Evolutionary conservation across 1,284 basidiomycete species (phyloP).

Genomic region (Ganoderma leucocontextum): DNA sequence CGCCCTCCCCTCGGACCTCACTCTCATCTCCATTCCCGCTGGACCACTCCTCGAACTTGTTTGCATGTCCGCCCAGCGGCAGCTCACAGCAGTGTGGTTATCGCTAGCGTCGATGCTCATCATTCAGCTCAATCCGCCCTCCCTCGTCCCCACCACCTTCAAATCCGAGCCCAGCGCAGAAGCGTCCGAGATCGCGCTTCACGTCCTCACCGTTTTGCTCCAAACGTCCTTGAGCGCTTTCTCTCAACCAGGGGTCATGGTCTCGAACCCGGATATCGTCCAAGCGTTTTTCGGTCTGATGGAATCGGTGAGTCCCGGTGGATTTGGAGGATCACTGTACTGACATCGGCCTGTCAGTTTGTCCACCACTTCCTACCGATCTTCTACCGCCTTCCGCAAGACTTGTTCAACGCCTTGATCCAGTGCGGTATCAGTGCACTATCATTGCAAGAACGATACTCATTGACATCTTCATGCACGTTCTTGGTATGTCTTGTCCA

Average conservation of each 20-base stretch:
- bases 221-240: slow-evolving; percentile 68
- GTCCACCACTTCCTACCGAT: slow-evolving; percentile 77
- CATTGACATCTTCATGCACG: slow-evolving; percentile 80
- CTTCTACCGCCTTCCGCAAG: slow-evolving; percentile 74
- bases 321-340: background rate
- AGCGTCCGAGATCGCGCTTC: slow-evolving; percentile 55
- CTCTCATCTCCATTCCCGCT: slow-evolving; percentile 81
- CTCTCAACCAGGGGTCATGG: slow-evolving; percentile 70
- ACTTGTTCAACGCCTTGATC: slow-evolving; percentile 75
- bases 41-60: slow-evolving; percentile 82
- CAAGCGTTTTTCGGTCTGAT: slow-evolving; percentile 88
- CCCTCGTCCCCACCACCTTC: slow-evolving; percentile 52
- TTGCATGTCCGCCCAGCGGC: slow-evolving; percentile 75
- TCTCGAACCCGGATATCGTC: slow-evolving; percentile 88
- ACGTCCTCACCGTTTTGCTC: slow-evolving; percentile 66
- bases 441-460: slow-evolving; percentile 86
- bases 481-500: slow-evolving; percentile 71
- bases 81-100: slow-evolving; percentile 86
- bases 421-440: slow-evolving; percentile 77
- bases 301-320: slow-evolving; percentile 59
- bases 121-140: slow-evolving; percentile 80
- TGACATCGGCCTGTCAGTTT: slow-evolving; percentile 51
- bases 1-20: slow-evolving; percentile 73
- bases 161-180: slow-evolving; percentile 51
- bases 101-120: slow-evolving; percentile 81